Evolutionary conservation across 345 rosid genomes (phyloP).

Genomic region (Brassica incana): DNA sequence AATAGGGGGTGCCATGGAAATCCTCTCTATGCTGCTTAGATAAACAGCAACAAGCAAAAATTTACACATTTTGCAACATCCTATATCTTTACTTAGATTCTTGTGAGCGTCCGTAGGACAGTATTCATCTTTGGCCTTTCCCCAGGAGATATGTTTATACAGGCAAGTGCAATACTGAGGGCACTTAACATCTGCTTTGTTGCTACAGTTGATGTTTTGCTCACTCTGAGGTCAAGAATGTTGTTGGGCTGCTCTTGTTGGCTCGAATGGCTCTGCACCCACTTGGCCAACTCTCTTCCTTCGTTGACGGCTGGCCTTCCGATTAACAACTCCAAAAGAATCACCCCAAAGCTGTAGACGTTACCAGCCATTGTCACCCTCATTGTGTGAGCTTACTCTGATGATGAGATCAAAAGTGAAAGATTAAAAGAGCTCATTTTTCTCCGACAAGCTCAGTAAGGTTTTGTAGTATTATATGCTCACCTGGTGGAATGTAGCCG

Average conservation of each 20-base stretch:
- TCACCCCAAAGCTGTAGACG: constrained; percentile 78
- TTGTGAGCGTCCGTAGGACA: constrained; percentile 65
- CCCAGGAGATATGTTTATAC: constrained; percentile 62
- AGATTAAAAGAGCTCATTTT: constrained; percentile 9
- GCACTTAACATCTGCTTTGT: constrained; percentile 75
- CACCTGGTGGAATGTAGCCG: constrained; percentile 84
- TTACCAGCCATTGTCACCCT: constrained; percentile 82
- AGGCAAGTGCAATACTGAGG: constrained; percentile 67
- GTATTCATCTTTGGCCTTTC: constrained; percentile 86
- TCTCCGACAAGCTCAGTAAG: not conserved
- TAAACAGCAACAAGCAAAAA: constrained; percentile 18
- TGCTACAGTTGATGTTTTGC: constrained; percentile 53
- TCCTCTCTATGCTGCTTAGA: not conserved
- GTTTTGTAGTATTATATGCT: constrained; percentile 8
- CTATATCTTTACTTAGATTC: constrained; percentile 40
- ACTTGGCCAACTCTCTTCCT: constrained; percentile 77
- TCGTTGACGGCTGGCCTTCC: constrained; percentile 72
- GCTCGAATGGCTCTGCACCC: constrained; percentile 54
- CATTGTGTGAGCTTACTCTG: constrained; percentile 96
- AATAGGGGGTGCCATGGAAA: not conserved
- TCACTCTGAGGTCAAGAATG: constrained; percentile 66
- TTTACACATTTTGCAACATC: constrained; percentile 13
- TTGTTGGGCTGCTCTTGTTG: constrained; percentile 52
- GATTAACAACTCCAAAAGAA: constrained; percentile 74
- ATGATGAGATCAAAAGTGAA: constrained; percentile 7